Percentiles rank a stretch among this genome's conserved stretches.
Evolutionary conservation across 331 rosid species (phyloP).

Genomic region (Erythrophleum ivorense): DNA sequence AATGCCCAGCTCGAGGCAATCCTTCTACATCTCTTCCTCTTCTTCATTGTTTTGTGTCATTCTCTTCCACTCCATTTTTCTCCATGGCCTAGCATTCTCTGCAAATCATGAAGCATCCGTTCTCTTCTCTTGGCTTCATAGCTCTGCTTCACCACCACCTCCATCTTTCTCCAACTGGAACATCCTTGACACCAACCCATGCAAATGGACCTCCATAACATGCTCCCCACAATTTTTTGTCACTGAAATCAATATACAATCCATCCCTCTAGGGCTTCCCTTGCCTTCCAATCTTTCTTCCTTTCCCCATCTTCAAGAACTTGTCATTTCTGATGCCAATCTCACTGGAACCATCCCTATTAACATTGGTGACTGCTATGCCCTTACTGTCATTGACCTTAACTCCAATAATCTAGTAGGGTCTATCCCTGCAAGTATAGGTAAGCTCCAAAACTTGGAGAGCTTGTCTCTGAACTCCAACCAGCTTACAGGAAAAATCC

Average conservation of each 20-base stretch:
- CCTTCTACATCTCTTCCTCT: slow-evolving; percentile 47
- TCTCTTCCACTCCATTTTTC: slow-evolving; percentile 43
- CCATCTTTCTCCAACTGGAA: slow-evolving; percentile 71
- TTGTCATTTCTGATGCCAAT: slow-evolving; percentile 77
- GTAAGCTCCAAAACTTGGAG: slow-evolving; percentile 58
- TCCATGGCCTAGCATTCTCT: slow-evolving; percentile 49
- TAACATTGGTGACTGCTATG: slow-evolving; percentile 60
- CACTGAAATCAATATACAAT: slow-evolving; percentile 68
- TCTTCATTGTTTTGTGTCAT: slow-evolving; percentile 43
- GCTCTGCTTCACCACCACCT: slow-evolving; percentile 53
- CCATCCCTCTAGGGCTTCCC: slow-evolving; percentile 72
- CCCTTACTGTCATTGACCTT: slow-evolving; percentile 60
- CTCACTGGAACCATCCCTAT: slow-evolving; percentile 72
- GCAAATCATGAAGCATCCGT: slow-evolving; percentile 74
- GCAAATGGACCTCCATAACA: slow-evolving; percentile 87
- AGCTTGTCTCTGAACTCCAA: slow-evolving; percentile 76
- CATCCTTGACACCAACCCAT: slow-evolving; percentile 66
- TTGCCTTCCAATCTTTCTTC: slow-evolving; percentile 72
- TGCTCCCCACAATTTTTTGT: slow-evolving; percentile 71
- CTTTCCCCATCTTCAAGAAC: slow-evolving; percentile 57
- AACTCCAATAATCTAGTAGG: slow-evolving; percentile 78
- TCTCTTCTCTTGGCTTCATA: slow-evolving; percentile 86
- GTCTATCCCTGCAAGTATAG: slow-evolving; percentile 65
- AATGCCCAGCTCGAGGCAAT: slow-evolving; percentile 61
- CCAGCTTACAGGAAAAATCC: slow-evolving; percentile 77